Conservation (phyloP, 257 asterid species). For the Nicotiana tabacum region DNA sequence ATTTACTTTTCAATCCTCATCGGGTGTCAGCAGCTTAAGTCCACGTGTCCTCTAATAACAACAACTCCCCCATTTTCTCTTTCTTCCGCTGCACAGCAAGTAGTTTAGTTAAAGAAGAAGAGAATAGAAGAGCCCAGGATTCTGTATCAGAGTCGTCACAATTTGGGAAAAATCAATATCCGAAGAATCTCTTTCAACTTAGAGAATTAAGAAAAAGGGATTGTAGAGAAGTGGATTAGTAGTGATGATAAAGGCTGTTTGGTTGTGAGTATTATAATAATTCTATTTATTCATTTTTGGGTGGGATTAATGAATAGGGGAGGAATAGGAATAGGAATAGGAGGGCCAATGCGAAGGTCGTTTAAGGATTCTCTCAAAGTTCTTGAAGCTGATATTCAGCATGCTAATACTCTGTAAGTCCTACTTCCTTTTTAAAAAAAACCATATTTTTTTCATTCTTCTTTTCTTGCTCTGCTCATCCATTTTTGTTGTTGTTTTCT, state of each 20-base stretch:
- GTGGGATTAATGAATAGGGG: slow-evolving; percentile 20
- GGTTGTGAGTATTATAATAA: neutral
- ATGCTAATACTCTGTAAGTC: slow-evolving; percentile 74
- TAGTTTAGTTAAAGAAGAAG: neutral
- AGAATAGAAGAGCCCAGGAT: neutral
- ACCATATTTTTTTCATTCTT: neutral
- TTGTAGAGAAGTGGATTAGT: neutral
- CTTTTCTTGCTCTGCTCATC: neutral
- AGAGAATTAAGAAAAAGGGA: neutral
- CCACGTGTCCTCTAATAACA: neutral
- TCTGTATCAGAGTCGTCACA: neutral
- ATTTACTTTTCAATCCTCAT: neutral
- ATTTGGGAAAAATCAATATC: neutral
- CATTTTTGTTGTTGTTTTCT: neutral
- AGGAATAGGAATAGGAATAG: slow-evolving; percentile 16
- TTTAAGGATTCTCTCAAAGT: slow-evolving; percentile 78
- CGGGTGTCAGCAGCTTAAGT: neutral
- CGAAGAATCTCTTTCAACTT: neutral
- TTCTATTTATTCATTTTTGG: neutral
- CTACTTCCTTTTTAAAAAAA: neutral
- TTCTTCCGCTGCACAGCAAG: neutral
- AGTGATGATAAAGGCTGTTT: neutral
- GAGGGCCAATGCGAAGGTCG: slow-evolving; percentile 57
- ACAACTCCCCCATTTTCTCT: neutral
- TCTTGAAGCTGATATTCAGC: slow-evolving; percentile 88